Conservation (phyloP, 2,329 filamentous ascomycete genomes). For the Acrocalymma vagum region DNA sequence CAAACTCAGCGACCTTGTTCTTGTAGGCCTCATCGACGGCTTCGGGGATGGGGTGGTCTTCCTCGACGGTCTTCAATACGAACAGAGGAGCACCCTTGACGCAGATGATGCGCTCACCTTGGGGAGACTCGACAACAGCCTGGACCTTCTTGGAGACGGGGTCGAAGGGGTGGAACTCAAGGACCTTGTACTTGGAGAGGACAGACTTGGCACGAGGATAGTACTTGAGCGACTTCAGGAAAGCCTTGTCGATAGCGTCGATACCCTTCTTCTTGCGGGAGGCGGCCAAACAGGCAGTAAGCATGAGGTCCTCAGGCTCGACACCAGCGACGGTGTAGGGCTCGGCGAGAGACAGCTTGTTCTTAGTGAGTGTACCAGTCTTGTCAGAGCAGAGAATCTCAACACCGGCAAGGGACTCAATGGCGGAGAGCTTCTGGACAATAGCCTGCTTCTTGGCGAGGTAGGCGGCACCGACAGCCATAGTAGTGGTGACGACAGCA, state of each 20-base stretch:
- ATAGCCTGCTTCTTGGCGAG: constrained; percentile 93
- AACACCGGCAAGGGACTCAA: constrained; percentile 90
- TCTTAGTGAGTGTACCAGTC: constrained; percentile 92
- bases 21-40: constrained; percentile 85
- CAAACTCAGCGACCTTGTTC: constrained; percentile 91
- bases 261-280: constrained; percentile 96
- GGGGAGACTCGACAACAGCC: constrained; percentile 81
- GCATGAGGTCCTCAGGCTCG: constrained; percentile 87
- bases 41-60: constrained; percentile 81
- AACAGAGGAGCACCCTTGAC: constrained; percentile 92
- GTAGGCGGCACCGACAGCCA: constrained; percentile 92
- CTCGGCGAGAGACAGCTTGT: constrained; percentile 88
- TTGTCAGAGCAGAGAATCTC: constrained; percentile 96
- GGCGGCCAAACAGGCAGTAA: constrained; percentile 88
- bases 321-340: constrained; percentile 85
- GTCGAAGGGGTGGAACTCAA: constrained; percentile 89
- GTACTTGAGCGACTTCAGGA: constrained; percentile 83
- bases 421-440: constrained; percentile 90
- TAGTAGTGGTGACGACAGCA: constrained; percentile 91
- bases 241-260: constrained; percentile 93
- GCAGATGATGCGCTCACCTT: constrained; percentile 85
- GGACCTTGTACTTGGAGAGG: constrained; percentile 82
- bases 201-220: constrained; percentile 85
- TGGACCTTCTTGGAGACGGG: constrained; percentile 93
- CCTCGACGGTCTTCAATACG: constrained; percentile 86